phyloP scores from a whole-genome alignment of 2,329 filamentous ascomycete genomes.

The Scedosporium aurantiacum region DNA sequence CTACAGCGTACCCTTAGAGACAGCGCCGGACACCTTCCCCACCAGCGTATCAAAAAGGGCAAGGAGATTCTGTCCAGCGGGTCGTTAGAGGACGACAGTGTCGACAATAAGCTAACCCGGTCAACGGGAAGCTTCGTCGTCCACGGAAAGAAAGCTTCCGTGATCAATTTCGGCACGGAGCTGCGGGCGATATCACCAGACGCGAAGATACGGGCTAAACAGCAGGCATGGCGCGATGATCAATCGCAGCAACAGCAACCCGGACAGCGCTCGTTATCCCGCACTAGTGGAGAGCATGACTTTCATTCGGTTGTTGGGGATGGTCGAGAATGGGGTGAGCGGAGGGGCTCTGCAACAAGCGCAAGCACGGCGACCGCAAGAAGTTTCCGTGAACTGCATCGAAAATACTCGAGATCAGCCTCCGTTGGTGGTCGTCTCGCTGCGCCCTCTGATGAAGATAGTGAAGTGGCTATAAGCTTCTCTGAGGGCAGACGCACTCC shows the following conservation, averaged over 20 bases:
- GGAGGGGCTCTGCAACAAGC: conserved; percentile 52
- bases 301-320: conserved; percentile 40
- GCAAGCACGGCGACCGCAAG: conserved; percentile 55
- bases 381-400: conserved; percentile 52
- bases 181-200: conserved; percentile 69
- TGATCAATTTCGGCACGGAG: conserved; percentile 92
- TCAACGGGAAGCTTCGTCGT: conserved; percentile 86
- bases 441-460: conserved; percentile 46
- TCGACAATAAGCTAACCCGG: conserved; percentile 62
- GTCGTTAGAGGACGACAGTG: conserved; percentile 25
- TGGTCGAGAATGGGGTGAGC: conserved; percentile 31
- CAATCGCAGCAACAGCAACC: conserved; percentile 15
- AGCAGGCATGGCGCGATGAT: conserved; percentile 32
- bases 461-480: conserved; percentile 47
- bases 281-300: conserved; percentile 33
- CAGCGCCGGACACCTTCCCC: conserved; percentile 53
- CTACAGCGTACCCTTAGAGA: conserved; percentile 85
- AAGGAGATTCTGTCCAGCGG: conserved; percentile 39
- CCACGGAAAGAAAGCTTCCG: conserved; percentile 94
- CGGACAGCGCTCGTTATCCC: conserved; percentile 14
- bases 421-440: conserved; percentile 34
- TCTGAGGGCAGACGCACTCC: conserved; percentile 48
- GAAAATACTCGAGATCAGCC: conserved; percentile 42
- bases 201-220: conserved; percentile 57
- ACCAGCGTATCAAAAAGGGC: conserved; percentile 64